A percentile compares a stretch with the other conserved stretches of the same genome.
Conservation (phyloP, 2,329 filamentous ascomycete species). For the Fusarium sp. region DNA sequence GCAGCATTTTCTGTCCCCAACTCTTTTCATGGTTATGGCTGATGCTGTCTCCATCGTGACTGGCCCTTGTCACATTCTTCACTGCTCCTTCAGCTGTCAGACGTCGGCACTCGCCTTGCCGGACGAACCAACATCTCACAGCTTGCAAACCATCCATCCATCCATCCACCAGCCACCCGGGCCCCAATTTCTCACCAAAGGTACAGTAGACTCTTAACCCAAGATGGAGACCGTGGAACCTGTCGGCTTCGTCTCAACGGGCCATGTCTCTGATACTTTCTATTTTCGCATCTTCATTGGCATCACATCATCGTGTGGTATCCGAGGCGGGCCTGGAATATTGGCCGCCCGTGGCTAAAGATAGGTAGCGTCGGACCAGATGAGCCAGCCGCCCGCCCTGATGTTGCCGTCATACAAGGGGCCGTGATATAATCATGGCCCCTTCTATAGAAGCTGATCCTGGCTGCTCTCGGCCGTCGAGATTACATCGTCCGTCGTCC, state of each 20-base stretch:
- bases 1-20: not conserved
- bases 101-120: constrained; percentile 4
- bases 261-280: constrained; percentile 5
- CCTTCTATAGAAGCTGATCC: not conserved
- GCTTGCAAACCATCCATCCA: not conserved
- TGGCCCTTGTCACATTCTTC: constrained; percentile 9
- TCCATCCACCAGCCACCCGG: not conserved
- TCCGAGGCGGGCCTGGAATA: constrained; percentile 6
- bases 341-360: constrained; percentile 20
- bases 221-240: not conserved
- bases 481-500: not conserved
- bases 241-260: not conserved
- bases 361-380: constrained; percentile 13
- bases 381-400: not conserved
- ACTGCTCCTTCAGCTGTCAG: constrained; percentile 4
- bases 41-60: constrained; percentile 23
- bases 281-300: constrained; percentile 2
- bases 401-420: not conserved
- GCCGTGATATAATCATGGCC: not conserved
- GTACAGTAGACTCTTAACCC: not conserved
- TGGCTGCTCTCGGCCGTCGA: not conserved
- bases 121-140: constrained; percentile 1
- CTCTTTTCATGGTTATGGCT: not conserved
- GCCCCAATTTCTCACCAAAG: not conserved
- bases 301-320: constrained; percentile 1